A percentile compares a stretch with the other conserved stretches of the same genome.
phyloP scores from a whole-genome alignment of 1,284 basidiomycete species.

The Abortiporus biennis region DNA sequence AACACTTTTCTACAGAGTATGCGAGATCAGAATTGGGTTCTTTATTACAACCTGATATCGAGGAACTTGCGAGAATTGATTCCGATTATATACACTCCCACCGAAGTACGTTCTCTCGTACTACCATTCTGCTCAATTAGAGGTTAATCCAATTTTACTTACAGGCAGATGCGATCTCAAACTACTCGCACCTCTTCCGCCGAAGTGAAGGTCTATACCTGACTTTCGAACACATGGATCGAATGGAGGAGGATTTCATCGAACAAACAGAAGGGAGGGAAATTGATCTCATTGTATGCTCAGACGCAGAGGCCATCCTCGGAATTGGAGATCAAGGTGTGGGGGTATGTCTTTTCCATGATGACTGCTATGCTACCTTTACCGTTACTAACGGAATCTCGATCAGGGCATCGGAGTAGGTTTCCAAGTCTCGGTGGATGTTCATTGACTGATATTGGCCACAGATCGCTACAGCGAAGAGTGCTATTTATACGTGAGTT shows the following conservation, averaged over 20 bases:
- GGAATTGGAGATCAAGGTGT: slow-evolving; percentile 77
- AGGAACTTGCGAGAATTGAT: slow-evolving; percentile 68
- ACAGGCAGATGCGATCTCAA: slow-evolving; percentile 71
- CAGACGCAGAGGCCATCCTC: slow-evolving; percentile 79
- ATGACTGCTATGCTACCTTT: background rate
- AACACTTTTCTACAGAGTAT: slow-evolving; percentile 69
- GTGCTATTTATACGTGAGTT: slow-evolving; percentile 77
- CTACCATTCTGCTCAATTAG: background rate
- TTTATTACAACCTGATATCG: slow-evolving; percentile 63
- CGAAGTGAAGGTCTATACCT: slow-evolving; percentile 68
- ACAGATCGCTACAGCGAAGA: slow-evolving; percentile 85
- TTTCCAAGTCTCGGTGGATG: slow-evolving; percentile 9
- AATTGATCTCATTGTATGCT: slow-evolving; percentile 73
- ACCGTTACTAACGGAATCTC: background rate
- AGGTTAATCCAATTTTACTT: background rate
- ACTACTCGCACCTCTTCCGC: slow-evolving; percentile 79
- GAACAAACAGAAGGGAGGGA: slow-evolving; percentile 56
- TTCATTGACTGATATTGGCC: background rate
- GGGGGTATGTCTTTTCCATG: slow-evolving; percentile 35
- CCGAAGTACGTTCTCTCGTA: slow-evolving; percentile 38
- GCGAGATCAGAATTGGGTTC: slow-evolving; percentile 70
- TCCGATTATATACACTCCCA: slow-evolving; percentile 72
- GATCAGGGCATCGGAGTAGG: slow-evolving; percentile 41
- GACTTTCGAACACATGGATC: slow-evolving; percentile 55
- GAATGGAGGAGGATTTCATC: slow-evolving; percentile 73